Conservation (phyloP, 192 early-diverging fungal species). For the Lobosporangium transversale region DNA sequence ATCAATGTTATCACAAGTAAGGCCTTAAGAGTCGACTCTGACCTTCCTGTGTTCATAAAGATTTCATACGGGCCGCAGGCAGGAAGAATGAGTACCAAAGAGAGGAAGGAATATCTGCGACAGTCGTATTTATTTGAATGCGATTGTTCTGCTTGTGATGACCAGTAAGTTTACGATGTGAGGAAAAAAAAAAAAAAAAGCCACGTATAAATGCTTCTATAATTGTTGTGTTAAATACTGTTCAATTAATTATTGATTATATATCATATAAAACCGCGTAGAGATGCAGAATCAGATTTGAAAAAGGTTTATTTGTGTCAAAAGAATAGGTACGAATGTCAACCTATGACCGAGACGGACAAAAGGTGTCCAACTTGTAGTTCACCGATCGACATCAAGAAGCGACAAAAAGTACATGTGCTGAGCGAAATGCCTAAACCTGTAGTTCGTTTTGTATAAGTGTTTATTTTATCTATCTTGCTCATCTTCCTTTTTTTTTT, state of each 20-base stretch:
- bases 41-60: constrained; percentile 19
- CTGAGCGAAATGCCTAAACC: no score
- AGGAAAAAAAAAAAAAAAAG: constrained; percentile 1
- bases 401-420: constrained; percentile 26
- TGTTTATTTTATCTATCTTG: background rate
- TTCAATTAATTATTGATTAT: no score
- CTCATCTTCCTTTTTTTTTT: background rate
- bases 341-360: constrained; percentile 28
- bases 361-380: constrained; percentile 36
- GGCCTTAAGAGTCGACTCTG: constrained; percentile 8
- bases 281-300: constrained; percentile 29
- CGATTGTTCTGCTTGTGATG: constrained; percentile 49
- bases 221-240: background rate
- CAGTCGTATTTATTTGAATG: constrained; percentile 38
- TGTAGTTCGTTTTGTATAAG: no score
- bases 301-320: constrained; percentile 33
- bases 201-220: background rate
- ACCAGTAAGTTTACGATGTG: constrained; percentile 6
- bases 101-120: constrained; percentile 15
- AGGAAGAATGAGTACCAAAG: constrained; percentile 28
- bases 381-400: constrained; percentile 7
- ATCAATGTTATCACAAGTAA: constrained; percentile 35
- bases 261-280: no score
- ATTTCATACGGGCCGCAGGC: constrained; percentile 47
- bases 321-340: constrained; percentile 29